Evolutionary conservation across 345 rosid genomes (phyloP), one percentile per base, ranked within the genome.

Genomic region (Garcia nutans): DNA sequence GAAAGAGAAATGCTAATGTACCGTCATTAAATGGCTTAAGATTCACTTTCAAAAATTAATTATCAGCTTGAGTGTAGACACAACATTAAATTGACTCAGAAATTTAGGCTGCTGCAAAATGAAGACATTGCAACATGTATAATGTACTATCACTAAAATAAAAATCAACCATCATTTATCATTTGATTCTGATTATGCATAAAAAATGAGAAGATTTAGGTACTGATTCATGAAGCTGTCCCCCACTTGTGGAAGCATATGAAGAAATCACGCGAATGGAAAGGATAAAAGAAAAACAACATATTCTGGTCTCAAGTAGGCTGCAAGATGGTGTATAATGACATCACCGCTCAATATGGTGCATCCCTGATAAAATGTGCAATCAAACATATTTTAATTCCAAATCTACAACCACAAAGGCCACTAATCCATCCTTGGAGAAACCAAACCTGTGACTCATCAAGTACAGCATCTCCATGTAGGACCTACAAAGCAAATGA

Each of bases 391-490:
- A 80, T 41, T 77, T 78, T 67, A 72, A 16, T 49, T 70, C 23
- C 60, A 71, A 15, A 60, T 66, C 19, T 47, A 28, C 23, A 45
- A 67, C 3, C 23, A 68, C 54, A 52, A 55, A 37, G n/a, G 45
- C 20, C 12, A 58, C 12, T 58, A 9, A 63, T 12, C 37, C 24
- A 49, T 42, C 20, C 45, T 37, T 37, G 49, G 42, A 77, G 77
- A 70, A 52, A 79, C 10, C 79, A 57, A 26, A 91, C 97, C 93
- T 83, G 96, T 59, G 57, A 20, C n/a, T 90, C 79, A 57, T 94
- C 99, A 15, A 90, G 86, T 42, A 93, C 97, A 17, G 97, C 97
- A 86, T 95, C 99, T 81, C 99, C 99, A 80, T 95, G 99, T 56
- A 95, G 84, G 75, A 95, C 97, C 99, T 95, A 78, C 15, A 72